Percentiles rank a stretch among this genome's conserved stretches.
Evolutionary conservation across 1,139 yeast genomes (phyloP).

Genomic region (Komagataea norvegica): DNA sequence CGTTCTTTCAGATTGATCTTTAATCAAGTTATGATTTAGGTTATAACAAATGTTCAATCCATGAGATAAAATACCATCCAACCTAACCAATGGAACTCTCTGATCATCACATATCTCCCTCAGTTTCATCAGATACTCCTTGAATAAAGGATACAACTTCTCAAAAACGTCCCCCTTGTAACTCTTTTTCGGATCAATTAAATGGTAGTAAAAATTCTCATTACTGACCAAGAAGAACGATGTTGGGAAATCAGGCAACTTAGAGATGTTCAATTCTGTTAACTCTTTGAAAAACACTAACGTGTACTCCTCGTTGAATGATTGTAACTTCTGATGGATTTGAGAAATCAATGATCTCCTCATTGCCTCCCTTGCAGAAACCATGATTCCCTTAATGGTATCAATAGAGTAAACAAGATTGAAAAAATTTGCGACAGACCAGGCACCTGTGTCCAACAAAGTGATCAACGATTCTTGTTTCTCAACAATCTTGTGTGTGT

Average conservation of each 20-base stretch:
- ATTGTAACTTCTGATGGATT: slow-evolving; percentile 3
- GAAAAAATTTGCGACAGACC: slow-evolving; percentile 2
- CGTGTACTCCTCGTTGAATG: slow-evolving; percentile 1
- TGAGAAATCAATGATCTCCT: background rate
- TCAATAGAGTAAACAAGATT: slow-evolving; percentile 5
- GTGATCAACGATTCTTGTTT: background rate
- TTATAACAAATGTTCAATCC: slow-evolving; percentile 14
- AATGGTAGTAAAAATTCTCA: slow-evolving; percentile 21
- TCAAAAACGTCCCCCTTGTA: slow-evolving; percentile 8
- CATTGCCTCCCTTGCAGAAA: background rate
- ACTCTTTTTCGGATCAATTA: slow-evolving; percentile 17
- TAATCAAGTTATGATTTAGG: slow-evolving; percentile 3
- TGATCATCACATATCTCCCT: background rate
- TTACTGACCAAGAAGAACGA: slow-evolving; percentile 6
- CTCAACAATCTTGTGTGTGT: background rate
- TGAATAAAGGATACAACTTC: slow-evolving; percentile 8
- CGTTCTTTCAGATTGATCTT: too few relatives aligned
- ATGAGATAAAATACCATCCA: slow-evolving; percentile 13
- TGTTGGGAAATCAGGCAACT: background rate
- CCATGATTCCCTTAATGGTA: background rate
- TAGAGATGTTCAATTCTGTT: slow-evolving; percentile 1
- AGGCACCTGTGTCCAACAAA: background rate
- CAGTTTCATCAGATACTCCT: slow-evolving; percentile 6
- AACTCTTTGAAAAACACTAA: slow-evolving; percentile 8
- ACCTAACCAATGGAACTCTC: background rate